Conservation (phyloP, 164 flowering plant species). For the Chimonanthus salicifolius region DNA sequence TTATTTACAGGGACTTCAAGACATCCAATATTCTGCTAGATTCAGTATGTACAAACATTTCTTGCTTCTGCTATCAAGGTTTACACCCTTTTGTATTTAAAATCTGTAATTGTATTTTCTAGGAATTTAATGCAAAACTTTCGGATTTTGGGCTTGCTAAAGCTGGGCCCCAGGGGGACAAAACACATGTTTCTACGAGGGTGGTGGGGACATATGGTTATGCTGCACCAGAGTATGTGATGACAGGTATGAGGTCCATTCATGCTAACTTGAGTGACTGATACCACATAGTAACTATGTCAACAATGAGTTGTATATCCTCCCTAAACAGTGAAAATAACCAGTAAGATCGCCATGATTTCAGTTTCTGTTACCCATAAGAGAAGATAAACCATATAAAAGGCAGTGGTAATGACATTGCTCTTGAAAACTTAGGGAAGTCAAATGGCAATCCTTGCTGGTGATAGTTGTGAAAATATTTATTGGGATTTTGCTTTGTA, state of each 20-base stretch:
- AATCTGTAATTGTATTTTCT: constrained; percentile 11
- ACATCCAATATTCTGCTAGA: constrained; percentile 96
- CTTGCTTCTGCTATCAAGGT: background rate
- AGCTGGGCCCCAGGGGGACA: constrained; percentile 94
- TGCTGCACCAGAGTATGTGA: constrained; percentile 98
- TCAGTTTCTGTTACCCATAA: background rate
- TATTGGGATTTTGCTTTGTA: background rate
- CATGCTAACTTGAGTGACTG: background rate
- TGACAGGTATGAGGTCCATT: constrained; percentile 62
- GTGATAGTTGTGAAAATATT: background rate
- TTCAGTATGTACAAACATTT: constrained; percentile 41
- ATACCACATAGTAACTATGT: background rate
- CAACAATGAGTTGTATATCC: background rate
- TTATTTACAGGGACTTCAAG: constrained; percentile 92
- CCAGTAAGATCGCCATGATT: background rate
- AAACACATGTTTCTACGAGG: constrained; percentile 95
- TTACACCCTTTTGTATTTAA: background rate
- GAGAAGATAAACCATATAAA: background rate
- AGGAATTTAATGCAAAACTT: constrained; percentile 97
- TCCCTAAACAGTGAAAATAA: background rate
- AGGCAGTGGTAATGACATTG: background rate
- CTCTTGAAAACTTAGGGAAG: background rate
- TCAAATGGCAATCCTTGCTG: background rate
- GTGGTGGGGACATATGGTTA: constrained; percentile 97
- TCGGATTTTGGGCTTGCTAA: constrained; percentile 98